Evolutionary conservation across 345 rosid species (phyloP).

Genomic region (Limnanthes douglasii): DNA sequence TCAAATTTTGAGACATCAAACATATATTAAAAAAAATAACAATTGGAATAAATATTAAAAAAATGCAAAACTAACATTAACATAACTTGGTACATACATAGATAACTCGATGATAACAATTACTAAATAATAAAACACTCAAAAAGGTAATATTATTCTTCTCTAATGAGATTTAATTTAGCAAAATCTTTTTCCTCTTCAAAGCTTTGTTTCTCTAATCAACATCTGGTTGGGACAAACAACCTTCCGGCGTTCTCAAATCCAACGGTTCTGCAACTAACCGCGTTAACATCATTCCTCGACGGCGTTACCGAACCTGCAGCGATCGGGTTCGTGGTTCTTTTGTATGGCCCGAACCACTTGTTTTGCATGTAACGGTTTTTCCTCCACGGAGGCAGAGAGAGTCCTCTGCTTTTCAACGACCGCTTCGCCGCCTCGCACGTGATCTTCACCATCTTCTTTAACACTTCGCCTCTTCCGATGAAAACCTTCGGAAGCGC

Average conservation of each 20-base stretch:
- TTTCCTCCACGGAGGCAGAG: slow-evolving; percentile 88
- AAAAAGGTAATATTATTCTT: too few relatives aligned
- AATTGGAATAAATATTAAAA: too few relatives aligned
- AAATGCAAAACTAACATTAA: too few relatives aligned
- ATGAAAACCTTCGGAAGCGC: slow-evolving; percentile 46
- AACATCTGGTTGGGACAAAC: slow-evolving; percentile 36
- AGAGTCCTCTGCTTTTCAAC: slow-evolving; percentile 37
- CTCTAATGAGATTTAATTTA: too few relatives aligned
- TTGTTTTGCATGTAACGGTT: slow-evolving; percentile 80
- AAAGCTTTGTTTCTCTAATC: too few relatives aligned
- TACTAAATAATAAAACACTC: too few relatives aligned
- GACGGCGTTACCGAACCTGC: slow-evolving; percentile 12
- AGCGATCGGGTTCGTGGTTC: slow-evolving; percentile 24
- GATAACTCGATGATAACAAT: too few relatives aligned
- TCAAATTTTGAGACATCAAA: too few relatives aligned
- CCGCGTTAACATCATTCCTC: slow-evolving; percentile 13
- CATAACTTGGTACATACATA: too few relatives aligned
- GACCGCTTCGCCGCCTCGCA: slow-evolving; percentile 55
- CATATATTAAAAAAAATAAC: too few relatives aligned
- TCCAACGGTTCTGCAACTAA: slow-evolving; percentile 51
- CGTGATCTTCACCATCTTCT: slow-evolving; percentile 32
- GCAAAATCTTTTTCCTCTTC: too few relatives aligned
- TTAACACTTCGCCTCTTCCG: slow-evolving; percentile 46
- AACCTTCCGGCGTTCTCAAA: slow-evolving; percentile 37
- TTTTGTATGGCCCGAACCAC: slow-evolving; percentile 68